Base-by-base conservation (phyloP, 306 rosid species). In the Inga leiocalycina region DNA sequence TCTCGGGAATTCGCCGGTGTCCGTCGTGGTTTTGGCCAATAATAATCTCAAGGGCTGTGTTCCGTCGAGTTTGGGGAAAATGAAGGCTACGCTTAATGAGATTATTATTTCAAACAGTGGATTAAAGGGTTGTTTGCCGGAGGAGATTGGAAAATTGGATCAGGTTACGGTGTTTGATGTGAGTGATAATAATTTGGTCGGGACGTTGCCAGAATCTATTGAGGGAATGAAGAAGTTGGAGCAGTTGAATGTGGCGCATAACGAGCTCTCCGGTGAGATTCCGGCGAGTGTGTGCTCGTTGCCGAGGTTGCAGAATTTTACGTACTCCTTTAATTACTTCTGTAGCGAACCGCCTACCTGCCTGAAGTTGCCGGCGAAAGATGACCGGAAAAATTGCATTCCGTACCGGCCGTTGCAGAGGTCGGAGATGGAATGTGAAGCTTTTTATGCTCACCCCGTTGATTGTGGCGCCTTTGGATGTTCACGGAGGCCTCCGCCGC, bases 301-400 rank as follows among this genome's bases (percentile, higher is more conserved):
- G 91, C 92, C 91, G 1, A 91, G 86, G 84, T 77, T 95, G 90
- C 88, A 93, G 84, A 93, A 92, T 37, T 95, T 95, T 44, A 92
- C 95, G 3, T 93, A 87, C 79, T 93, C 97, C 0, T 67, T 75
- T n/a, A 95, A 95, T 74, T 95, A 86, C 78, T 90, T 95, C 83
- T 89, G 91, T 51, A 65, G 62, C 13, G 93, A 95, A 64, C 83
- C 97, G 6, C 64, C 82, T 17, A 5, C 13, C 24, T 93, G 99
- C 78, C 80, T 88, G 6, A 91, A 89, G 83, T 68, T 95, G 87
- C 79, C 39, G 22, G 88, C 79, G 3, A 83, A 73, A 45, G 92
- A 92, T 87, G 99, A 93, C 56, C 68, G 43, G 75, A 83, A 78
- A 78, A 95, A 95, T 77, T 95, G 99, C 65, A 61, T 95, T 70